phyloP scores from a whole-genome alignment of 2,329 filamentous ascomycete genomes.

The Xylaria sp. region DNA sequence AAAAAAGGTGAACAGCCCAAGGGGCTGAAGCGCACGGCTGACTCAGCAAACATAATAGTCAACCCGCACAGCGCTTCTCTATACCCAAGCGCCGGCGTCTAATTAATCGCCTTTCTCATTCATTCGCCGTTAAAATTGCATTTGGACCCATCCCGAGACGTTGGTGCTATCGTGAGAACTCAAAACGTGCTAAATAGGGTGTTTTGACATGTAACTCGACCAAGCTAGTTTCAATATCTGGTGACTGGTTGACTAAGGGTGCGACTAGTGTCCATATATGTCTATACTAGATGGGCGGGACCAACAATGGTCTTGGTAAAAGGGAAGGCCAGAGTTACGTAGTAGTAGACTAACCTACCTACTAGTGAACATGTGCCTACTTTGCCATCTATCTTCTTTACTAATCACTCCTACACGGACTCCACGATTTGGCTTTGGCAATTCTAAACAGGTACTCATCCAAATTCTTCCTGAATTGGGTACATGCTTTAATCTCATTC shows the following conservation, averaged over 20 bases:
- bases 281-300: neutral
- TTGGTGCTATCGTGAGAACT: slow-evolving; percentile 20
- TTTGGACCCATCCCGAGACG: neutral
- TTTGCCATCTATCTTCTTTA: slow-evolving; percentile 15
- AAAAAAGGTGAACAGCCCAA: neutral
- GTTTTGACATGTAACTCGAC: neutral
- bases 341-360: neutral
- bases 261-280: neutral
- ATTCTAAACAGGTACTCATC: neutral
- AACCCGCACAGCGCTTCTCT: neutral
- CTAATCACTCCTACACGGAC: slow-evolving; percentile 6
- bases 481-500: neutral
- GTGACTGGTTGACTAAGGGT: neutral
- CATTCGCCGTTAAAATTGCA: neutral
- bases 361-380: neutral
- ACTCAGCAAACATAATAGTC: slow-evolving; percentile 17
- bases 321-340: neutral
- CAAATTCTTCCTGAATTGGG: neutral
- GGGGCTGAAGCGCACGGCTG: slow-evolving; percentile 6
- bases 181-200: slow-evolving; percentile 7
- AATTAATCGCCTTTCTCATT: slow-evolving; percentile 28
- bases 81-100: slow-evolving; percentile 43
- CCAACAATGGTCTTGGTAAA: neutral
- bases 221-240: neutral
- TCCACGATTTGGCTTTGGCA: neutral